phyloP scores from a whole-genome alignment of 495 filamentous ascomycete genomes.

The Neurospora tetrasperma region DNA sequence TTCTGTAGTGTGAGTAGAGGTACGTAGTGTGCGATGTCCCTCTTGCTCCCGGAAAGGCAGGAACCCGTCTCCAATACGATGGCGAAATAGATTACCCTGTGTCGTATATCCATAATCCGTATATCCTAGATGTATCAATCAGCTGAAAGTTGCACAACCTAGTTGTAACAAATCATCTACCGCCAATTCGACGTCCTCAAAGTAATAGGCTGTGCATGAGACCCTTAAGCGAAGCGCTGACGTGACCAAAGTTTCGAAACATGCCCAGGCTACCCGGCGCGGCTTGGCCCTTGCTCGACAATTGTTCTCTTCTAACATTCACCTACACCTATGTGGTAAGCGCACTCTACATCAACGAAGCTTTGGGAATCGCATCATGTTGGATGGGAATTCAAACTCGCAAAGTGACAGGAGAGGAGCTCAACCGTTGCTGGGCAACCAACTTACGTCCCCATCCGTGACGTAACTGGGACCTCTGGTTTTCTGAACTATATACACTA shows the following conservation, averaged over 20 bases:
- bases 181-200: background rate
- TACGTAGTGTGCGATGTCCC: background rate
- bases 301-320: background rate
- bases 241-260: background rate
- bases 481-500: too few species aligned
- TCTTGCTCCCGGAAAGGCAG: background rate
- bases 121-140: background rate
- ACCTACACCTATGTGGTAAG: too few species aligned
- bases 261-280: background rate
- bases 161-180: background rate
- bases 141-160: background rate
- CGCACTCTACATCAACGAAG: too few species aligned
- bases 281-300: background rate
- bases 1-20: too few species aligned
- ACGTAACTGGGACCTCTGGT: background rate
- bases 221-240: background rate
- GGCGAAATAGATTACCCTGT: background rate
- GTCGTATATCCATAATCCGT: background rate
- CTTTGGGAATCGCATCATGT: background rate
- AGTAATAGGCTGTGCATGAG: background rate
- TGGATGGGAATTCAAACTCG: background rate
- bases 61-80: background rate
- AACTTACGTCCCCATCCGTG: conserved; percentile 6
- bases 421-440: background rate
- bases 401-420: too few species aligned